These are phyloP conservation scores for Neurospora sp. DNA, from an alignment of 495 filamentous ascomycete genomes.

Conservation along the genomic window DNA sequence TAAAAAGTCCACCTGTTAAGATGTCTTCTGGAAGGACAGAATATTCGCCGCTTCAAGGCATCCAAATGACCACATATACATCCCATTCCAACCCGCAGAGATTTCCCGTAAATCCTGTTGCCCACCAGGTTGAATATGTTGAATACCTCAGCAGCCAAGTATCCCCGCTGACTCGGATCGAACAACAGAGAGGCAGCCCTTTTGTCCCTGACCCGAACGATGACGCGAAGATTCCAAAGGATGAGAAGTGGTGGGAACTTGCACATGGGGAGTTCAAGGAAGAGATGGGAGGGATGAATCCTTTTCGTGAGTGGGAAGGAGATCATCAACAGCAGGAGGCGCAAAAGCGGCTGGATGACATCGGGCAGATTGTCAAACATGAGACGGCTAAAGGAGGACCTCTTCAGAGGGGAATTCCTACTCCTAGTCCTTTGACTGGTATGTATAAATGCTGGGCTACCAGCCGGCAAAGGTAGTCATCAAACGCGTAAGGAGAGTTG, in stretches of 20 bases:
- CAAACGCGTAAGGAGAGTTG: neutral
- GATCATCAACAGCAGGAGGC: neutral
- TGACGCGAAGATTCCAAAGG: neutral
- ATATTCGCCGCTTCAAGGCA: neutral
- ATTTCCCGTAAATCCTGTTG: neutral
- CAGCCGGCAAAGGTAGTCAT: neutral
- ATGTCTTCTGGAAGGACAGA: neutral
- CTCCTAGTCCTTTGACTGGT: neutral
- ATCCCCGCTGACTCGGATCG: neutral
- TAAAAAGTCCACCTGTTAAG: neutral
- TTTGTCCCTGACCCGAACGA: neutral
- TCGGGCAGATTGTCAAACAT: neutral
- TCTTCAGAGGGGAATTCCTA: neutral
- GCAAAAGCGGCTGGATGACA: neutral
- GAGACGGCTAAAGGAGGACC: neutral
- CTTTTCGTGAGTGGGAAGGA: neutral
- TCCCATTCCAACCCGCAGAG: neutral
- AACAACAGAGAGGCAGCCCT: neutral
- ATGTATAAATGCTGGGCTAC: neutral
- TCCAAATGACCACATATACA: neutral
- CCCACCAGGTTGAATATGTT: neutral
- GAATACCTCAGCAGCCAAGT: neutral
- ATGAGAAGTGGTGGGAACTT: neutral
- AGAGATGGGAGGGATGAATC: neutral
- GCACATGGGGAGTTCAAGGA: neutral